These are phyloP conservation scores for Saccharomyces pastorianus DNA, from an alignment of 1,139 yeast genomes.

Conservation along the genomic window DNA sequence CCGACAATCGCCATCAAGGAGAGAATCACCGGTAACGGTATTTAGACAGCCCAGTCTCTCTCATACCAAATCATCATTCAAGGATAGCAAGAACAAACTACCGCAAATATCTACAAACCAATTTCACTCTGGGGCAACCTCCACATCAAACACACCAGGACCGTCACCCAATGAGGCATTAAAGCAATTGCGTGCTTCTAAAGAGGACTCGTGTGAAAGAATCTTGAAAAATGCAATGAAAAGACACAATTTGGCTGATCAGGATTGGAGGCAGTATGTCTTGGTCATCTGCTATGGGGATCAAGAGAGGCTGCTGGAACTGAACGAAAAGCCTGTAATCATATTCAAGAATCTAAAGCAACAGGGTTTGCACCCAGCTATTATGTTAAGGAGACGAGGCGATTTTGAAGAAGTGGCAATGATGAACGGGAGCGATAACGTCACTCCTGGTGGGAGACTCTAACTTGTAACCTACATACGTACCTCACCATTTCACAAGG, in stretches of 20 bases:
- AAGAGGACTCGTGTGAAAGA: constrained; percentile 87
- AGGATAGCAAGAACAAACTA: background rate
- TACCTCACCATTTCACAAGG: too few relatives aligned
- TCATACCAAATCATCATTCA: background rate
- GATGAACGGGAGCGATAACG: constrained; percentile 9
- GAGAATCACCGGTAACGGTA: constrained; percentile 1
- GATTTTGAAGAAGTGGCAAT: constrained; percentile 32
- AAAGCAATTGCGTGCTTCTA: constrained; percentile 77
- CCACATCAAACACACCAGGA: constrained; percentile 8
- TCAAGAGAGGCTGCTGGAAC: constrained; percentile 72
- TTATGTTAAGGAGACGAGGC: constrained; percentile 83
- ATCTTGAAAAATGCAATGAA: constrained; percentile 85
- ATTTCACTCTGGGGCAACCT: constrained; percentile 6
- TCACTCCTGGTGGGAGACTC: constrained; percentile 30
- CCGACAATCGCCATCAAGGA: background rate
- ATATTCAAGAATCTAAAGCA: constrained; percentile 86
- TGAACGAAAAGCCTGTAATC: constrained; percentile 81
- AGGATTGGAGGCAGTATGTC: constrained; percentile 85
- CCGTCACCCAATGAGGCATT: constrained; percentile 51
- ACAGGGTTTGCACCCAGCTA: constrained; percentile 82
- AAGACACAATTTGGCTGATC: constrained; percentile 69
- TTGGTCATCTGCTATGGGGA: constrained; percentile 90
- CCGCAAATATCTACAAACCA: background rate
- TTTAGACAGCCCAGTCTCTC: background rate
- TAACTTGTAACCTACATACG: constrained; percentile 1